Conservation (phyloP, 2,329 filamentous ascomycete genomes). For the Hymenotorrendiella dingleyae region DNA sequence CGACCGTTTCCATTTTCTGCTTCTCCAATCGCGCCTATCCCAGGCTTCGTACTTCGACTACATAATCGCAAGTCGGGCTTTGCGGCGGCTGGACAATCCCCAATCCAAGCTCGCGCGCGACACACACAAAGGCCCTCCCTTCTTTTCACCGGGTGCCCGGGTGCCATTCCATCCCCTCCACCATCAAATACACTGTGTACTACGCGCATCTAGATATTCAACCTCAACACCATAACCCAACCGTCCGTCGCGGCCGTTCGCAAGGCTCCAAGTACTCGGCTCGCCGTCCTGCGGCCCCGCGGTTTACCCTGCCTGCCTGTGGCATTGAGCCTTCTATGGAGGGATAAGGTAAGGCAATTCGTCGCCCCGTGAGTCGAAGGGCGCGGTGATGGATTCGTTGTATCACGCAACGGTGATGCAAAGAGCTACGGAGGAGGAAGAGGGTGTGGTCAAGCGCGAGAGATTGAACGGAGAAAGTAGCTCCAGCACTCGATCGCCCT, state of each 20-base stretch:
- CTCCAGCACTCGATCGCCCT: conserved; percentile 23
- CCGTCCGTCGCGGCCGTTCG: background rate
- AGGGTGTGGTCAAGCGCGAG: conserved; percentile 23
- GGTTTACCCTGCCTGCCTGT: background rate
- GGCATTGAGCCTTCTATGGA: conserved; percentile 21
- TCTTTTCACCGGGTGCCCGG: conserved; percentile 9
- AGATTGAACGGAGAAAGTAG: conserved; percentile 26
- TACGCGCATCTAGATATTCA: background rate
- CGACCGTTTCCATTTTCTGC: background rate
- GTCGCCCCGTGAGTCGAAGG: conserved; percentile 13
- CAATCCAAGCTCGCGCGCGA: conserved; percentile 7
- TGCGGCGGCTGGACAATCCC: conserved; percentile 2
- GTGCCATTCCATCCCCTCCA: conserved; percentile 8
- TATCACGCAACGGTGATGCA: conserved; percentile 30
- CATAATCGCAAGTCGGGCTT: conserved; percentile 4
- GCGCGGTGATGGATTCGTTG: conserved; percentile 25
- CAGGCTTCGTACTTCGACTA: background rate
- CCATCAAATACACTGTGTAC: conserved; percentile 9
- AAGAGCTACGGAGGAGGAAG: conserved; percentile 23
- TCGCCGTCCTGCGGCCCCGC: background rate
- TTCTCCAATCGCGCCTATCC: too few relatives aligned
- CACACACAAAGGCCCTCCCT: conserved; percentile 9
- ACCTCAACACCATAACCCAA: conserved; percentile 3
- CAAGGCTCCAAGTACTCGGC: background rate
- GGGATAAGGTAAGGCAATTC: conserved; percentile 12